A percentile compares a stretch with the other conserved stretches of the same genome.
Evolutionary conservation across 148 eudicot species (phyloP).

Genomic region (Rhododendron vialii): DNA sequence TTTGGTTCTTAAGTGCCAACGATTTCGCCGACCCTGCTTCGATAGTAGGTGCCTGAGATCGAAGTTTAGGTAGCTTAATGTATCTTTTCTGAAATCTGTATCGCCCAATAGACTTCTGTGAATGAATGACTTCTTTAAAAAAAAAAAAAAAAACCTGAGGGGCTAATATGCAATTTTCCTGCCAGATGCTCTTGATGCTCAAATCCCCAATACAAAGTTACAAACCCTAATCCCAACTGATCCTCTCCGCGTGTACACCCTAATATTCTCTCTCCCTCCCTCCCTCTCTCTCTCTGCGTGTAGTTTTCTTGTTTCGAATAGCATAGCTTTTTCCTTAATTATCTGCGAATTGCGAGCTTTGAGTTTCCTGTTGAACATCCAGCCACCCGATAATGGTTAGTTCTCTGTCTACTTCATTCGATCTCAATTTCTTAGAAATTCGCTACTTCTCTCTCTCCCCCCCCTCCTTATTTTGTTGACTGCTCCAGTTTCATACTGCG

Average conservation of each 20-base stretch:
- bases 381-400: constrained; percentile 9
- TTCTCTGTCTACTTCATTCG: background rate
- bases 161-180: background rate
- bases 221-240: background rate
- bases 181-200: background rate
- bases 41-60: too few species aligned
- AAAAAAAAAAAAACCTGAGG: background rate
- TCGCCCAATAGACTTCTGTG: too few species aligned
- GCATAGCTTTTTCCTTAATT: background rate
- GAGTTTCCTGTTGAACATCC: background rate
- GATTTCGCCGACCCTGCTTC: too few species aligned
- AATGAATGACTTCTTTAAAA: too few species aligned
- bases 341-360: background rate
- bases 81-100: too few species aligned
- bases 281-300: background rate
- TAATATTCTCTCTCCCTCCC: background rate
- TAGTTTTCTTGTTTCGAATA: background rate
- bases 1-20: too few species aligned
- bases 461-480: background rate
- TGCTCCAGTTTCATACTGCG: background rate
- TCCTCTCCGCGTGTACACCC: background rate
- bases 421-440: background rate
- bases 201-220: background rate
- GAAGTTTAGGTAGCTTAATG: too few species aligned
- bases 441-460: too few species aligned